Evolutionary conservation across 2,329 filamentous ascomycete species (phyloP).

Genomic region (Beauveria bassiana): DNA sequence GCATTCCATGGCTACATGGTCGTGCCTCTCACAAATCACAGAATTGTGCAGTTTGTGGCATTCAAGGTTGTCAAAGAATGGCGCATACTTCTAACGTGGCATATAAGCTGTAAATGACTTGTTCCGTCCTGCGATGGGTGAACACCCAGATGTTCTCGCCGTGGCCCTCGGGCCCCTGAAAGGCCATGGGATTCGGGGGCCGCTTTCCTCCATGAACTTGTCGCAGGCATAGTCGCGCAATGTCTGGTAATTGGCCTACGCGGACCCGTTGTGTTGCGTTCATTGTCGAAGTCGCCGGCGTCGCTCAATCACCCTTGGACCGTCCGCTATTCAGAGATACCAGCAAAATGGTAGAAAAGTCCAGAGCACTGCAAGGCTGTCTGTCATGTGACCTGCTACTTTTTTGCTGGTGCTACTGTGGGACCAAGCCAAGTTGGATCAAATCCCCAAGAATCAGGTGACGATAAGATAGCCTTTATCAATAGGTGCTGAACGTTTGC

Average conservation of each 20-base stretch:
- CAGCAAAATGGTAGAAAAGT: conserved; percentile 4
- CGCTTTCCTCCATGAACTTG: conserved; percentile 4
- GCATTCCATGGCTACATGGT: not conserved
- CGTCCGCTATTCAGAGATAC: not conserved
- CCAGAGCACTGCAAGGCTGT: not conserved
- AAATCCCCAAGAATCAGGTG: conserved; percentile 2
- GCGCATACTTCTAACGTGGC: conserved; percentile 35
- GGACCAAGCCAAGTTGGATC: too few species aligned
- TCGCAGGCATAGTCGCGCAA: conserved; percentile 8
- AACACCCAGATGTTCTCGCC: conserved; percentile 53
- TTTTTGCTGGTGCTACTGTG: not conserved
- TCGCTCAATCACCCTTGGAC: not conserved
- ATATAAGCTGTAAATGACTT: conserved; percentile 46
- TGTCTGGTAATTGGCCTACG: conserved; percentile 9
- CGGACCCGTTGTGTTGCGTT: conserved; percentile 11
- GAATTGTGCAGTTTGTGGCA: not conserved
- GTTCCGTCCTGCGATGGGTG: conserved; percentile 39
- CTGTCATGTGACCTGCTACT: conserved; percentile 6
- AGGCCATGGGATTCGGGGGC: conserved; percentile 15
- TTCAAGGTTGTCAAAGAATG: not conserved
- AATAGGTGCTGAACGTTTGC: not conserved
- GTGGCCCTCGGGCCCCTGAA: conserved; percentile 31
- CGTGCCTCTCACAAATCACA: too few species aligned
- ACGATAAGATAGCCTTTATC: not conserved
- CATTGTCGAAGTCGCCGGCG: conserved; percentile 6